Percentiles rank a stretch among this genome's conserved stretches.
Conservation (phyloP, 768 basidiomycete genomes). For the Gloeostereum incarnatum region DNA sequence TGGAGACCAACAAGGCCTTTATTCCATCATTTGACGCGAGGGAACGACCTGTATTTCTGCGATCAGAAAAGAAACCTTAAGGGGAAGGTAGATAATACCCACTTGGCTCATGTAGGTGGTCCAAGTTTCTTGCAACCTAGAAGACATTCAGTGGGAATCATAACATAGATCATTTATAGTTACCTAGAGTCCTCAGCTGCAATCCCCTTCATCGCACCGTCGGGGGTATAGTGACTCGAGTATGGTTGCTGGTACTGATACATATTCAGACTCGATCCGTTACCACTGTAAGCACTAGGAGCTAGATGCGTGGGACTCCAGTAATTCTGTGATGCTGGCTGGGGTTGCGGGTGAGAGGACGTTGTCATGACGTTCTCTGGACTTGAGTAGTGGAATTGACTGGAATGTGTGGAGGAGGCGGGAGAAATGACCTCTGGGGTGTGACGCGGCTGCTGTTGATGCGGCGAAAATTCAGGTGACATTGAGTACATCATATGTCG, state of each 20-base stretch:
- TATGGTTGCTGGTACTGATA: conserved; percentile 13
- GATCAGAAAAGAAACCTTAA: too few species aligned
- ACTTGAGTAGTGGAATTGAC: conserved; percentile 2
- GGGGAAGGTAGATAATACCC: too few species aligned
- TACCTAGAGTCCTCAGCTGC: conserved; percentile 45
- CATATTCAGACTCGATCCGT: conserved; percentile 5
- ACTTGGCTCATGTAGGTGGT: conserved; percentile 57
- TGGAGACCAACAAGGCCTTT: too few species aligned
- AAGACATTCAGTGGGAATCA: too few species aligned
- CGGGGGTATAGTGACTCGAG: conserved; percentile 35
- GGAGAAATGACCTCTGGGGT: conserved; percentile 6
- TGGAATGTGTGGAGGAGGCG: conserved; percentile 5
- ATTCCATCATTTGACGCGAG: too few species aligned
- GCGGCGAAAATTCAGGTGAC: conserved; percentile 14
- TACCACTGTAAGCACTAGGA: not conserved
- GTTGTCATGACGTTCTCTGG: conserved; percentile 6
- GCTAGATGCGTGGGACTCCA: conserved; percentile 1
- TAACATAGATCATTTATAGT: too few species aligned
- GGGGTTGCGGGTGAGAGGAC: conserved; percentile 2
- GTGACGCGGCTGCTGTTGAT: conserved; percentile 11
- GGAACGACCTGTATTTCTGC: too few species aligned
- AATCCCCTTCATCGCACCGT: conserved; percentile 32
- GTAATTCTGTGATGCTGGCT: conserved; percentile 9
- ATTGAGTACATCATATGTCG: conserved; percentile 24
- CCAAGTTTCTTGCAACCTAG: conserved; percentile 64